Conservation (phyloP, 352 stramenopile genomes). For the Thalassiosira mediterranea region DNA sequence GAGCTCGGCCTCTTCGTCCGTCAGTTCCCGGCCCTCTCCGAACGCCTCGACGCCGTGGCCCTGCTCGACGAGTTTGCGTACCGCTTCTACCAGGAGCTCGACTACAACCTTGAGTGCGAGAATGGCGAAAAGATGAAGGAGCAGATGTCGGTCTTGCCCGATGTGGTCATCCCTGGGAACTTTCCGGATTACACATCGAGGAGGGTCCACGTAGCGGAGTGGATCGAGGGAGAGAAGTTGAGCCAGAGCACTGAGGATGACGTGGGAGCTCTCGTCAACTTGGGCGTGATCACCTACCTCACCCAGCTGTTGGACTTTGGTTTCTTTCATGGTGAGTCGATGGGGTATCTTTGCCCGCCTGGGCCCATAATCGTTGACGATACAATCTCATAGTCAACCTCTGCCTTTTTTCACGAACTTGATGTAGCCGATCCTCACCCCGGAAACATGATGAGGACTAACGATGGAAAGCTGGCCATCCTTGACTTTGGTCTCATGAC, state of each 20-base stretch:
- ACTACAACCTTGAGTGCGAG: conserved; percentile 86
- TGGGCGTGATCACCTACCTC: conserved; percentile 85
- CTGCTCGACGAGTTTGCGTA: conserved; percentile 88
- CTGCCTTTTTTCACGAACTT: conserved; percentile 18
- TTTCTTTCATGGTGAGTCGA: conserved; percentile 81
- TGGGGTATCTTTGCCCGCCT: neutral
- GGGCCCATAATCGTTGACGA: too few relatives aligned
- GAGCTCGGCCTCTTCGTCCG: conserved; percentile 74
- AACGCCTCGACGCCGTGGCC: conserved; percentile 84
- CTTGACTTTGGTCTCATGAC: conserved; percentile 90
- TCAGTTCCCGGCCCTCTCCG: conserved; percentile 72
- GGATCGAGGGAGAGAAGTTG: conserved; percentile 88
- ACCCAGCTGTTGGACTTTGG: conserved; percentile 86
- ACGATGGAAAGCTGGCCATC: conserved; percentile 85
- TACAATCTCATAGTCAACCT: too few relatives aligned
- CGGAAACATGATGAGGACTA: conserved; percentile 86
- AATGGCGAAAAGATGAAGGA: conserved; percentile 84
- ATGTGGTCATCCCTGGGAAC: conserved; percentile 85
- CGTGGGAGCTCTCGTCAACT: conserved; percentile 85
- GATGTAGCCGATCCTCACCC: conserved; percentile 36
- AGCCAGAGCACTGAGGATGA: conserved; percentile 82
- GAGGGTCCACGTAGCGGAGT: conserved; percentile 87
- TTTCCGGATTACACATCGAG: conserved; percentile 85
- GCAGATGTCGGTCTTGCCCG: conserved; percentile 83
- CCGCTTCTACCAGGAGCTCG: conserved; percentile 87